A percentile compares a stretch with the other conserved stretches of the same genome.
These are phyloP conservation scores for Caryopteris hybrid DNA, from an alignment of 305 asterid species.

Conservation along the genomic window DNA sequence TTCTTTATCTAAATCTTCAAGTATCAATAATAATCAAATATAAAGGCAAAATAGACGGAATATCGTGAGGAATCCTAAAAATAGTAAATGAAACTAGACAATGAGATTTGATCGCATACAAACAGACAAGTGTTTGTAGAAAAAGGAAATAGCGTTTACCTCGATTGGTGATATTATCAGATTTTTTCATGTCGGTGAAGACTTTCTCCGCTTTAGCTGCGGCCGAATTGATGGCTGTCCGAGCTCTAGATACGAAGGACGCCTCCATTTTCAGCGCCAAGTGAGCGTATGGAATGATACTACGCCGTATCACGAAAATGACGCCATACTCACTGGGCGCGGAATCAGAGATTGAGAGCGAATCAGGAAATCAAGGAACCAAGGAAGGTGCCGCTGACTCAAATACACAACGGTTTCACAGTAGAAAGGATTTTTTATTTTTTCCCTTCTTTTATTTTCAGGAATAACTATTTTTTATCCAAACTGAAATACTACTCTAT, in stretches of 20 bases:
- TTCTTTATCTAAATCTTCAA: constrained; percentile 55
- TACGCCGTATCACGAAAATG: constrained; percentile 26
- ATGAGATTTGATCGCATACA: constrained; percentile 12
- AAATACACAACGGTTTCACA: constrained; percentile 1
- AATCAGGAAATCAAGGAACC: constrained; percentile 10
- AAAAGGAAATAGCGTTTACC: constrained; percentile 29
- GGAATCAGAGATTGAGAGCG: constrained; percentile 18
- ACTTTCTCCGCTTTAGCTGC: constrained; percentile 99
- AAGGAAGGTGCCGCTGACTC: constrained; percentile 22
- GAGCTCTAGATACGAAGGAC: constrained; percentile 83
- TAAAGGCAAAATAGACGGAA: constrained; percentile 14
- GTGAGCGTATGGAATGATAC: constrained; percentile 17
- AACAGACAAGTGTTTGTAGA: background rate
- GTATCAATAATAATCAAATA: constrained; percentile 16
- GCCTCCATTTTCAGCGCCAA: constrained; percentile 65
- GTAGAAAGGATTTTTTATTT: too few species aligned
- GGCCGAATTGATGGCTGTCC: constrained; percentile 96
- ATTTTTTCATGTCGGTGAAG: constrained; percentile 81
- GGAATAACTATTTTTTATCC: background rate
- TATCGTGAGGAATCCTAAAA: constrained; percentile 23
- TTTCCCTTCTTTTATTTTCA: background rate
- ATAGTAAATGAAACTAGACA: constrained; percentile 29
- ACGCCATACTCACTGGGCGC: constrained; percentile 27
- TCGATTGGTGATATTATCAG: constrained; percentile 58
- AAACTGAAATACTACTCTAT: background rate